Conservation (phyloP, 2,329 filamentous ascomycete species). For the Xylariaceae sp. region DNA sequence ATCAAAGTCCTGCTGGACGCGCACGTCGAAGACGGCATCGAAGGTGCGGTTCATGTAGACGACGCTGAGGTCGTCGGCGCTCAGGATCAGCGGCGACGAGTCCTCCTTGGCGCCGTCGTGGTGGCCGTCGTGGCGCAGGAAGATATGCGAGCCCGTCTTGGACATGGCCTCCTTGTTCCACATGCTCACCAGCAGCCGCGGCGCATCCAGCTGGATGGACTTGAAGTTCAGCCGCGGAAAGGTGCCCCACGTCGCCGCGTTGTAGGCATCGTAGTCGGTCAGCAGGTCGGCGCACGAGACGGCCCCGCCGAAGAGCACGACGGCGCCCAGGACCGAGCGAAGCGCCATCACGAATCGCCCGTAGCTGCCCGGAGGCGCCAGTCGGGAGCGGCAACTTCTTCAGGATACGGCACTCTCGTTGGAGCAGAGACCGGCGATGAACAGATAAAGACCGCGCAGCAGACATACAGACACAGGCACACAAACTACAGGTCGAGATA, state of each 20-base stretch:
- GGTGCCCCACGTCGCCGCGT: constrained; percentile 9
- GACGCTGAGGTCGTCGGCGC: constrained; percentile 11
- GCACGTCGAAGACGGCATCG: constrained; percentile 13
- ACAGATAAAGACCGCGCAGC: too few species aligned
- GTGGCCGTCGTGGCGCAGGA: constrained; percentile 12
- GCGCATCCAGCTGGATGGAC: constrained; percentile 9
- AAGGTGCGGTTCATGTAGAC: constrained; percentile 14
- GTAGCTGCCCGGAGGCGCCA: too few species aligned
- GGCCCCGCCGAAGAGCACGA: not conserved
- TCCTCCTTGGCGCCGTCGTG: constrained; percentile 3
- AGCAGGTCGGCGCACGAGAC: constrained; percentile 1
- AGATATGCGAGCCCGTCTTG: constrained; percentile 13
- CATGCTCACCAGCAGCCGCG: constrained; percentile 10
- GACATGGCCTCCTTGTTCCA: constrained; percentile 13
- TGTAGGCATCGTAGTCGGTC: constrained; percentile 13
- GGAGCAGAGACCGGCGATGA: too few species aligned
- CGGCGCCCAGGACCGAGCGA: constrained; percentile 1
- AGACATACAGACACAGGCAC: too few species aligned
- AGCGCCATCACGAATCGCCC: too few species aligned
- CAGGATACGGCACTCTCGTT: too few species aligned
- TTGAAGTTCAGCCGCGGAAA: constrained; percentile 10
- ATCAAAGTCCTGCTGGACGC: constrained; percentile 12
- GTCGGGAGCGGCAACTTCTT: too few species aligned
- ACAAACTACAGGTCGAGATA: too few species aligned
- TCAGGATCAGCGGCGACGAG: constrained; percentile 12